Base-by-base conservation (phyloP, 352 stramenopile genomes). In the Globisporangium paddicum region DNA sequence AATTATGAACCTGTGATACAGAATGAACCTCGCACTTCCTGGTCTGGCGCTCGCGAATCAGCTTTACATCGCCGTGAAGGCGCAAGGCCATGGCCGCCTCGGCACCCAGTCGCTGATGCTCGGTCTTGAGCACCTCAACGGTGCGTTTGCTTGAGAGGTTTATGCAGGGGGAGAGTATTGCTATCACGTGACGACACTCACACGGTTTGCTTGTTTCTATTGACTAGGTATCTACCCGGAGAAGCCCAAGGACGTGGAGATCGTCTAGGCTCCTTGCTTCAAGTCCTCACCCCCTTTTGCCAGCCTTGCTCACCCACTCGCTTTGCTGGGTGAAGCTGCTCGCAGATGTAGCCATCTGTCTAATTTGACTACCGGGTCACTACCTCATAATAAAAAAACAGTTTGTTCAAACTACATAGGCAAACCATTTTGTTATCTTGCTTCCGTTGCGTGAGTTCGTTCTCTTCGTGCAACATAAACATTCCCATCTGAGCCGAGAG, bases 81-180 rank as follows among this genome's bases (percentile, higher is more conserved):
- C 83, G 5, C 83, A 95, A 73, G 84, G 82, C 8, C 82, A 95
- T 26, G 88, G 85, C 0, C 72, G 82, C 4, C 64, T 90, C 25
- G 88, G 88, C 45, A 96, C 84, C 4, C 88, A 96, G 63, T 76
- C 88, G 13, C 75, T 96, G 26, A 93, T 95, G 75, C 71, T 95
- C 40, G 88, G 86, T 26, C 64, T 96, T 46, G 88, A 96, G 64
- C 79, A 89, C 54, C 62, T 96, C 55, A 96, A 96, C 68, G 82
- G 81, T 89, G 48, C 30, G 64, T 60, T 37, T 48, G 9, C 26
- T 45, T 6, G 25, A 18, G n/a, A 5, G 23, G 18, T n/a, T 18
- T 21, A 11, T 25, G 18, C 5, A 38, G 13, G n/a, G 8, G 18
- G n/a, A 52, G 11, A 28, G 7, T 5, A 26, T 35, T 53, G 16